Base-by-base conservation (phyloP, 2,329 filamentous ascomycete species). In the Fusarium graminum region DNA sequence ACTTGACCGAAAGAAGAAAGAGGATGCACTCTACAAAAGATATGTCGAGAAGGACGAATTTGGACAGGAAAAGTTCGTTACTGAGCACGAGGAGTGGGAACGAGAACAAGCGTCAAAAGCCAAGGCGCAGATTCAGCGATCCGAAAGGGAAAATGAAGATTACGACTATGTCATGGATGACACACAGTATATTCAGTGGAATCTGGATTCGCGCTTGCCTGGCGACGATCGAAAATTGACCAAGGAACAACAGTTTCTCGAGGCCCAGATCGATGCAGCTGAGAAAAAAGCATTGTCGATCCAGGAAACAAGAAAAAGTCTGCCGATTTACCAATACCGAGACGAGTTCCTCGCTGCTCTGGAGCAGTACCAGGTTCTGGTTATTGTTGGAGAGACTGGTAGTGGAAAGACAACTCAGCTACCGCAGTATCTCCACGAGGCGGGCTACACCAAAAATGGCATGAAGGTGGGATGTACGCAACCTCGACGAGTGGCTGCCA, bases 31-130 rank as follows among this genome's bases (percentile, higher is more conserved):
- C 12, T 97, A 97, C 79, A 94, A 93, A 76, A 88, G 94, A 49
- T 94, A 97, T 70, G 90, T 97, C 5, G 94, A 97, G 65, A 86
- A 87, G 61, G 93, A 97, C 71, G 92, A 96, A 72, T 90, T 90
- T 71, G 94, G 94, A 6, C 90, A 95, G 67, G 94, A 97, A 76
- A 90, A 90, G 71, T 96, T 93, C 71, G 88, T 97, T 58, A 97
- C 93, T 0, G 95, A 99, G 76, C 92, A 97, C 66, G 94, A 99
- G 64, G 92, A 97, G 74, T 99, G 94, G 94, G 95, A 99, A 76
- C 83, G 88, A 58, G 94, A 98, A 75, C 94, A 98, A 79, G 86
- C 91, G 1, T 85, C 89, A 56, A 96, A 96, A 77, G 94, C 93
- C 7, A 95, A 94, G 76, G 89, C 92, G 2, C 93, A 97, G 75